Evolutionary conservation across 305 asterid genomes (phyloP), one percentile per base, ranked within the genome.

Genomic region (Andrographis paniculata): DNA sequence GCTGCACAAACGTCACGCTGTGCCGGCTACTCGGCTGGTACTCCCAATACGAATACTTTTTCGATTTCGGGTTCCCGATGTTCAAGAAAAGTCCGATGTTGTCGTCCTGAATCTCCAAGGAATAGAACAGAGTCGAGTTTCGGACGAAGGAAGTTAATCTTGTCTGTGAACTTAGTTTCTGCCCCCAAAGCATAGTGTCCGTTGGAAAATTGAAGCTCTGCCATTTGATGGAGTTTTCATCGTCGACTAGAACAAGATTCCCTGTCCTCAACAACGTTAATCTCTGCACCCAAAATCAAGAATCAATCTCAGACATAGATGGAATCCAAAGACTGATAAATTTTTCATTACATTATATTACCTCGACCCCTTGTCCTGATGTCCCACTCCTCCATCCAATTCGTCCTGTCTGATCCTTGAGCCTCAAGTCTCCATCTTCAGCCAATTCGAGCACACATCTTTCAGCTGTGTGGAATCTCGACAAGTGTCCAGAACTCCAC

Each of bases 161-260:
- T 45, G 96, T 87, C 62, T 59, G 72, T 11, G 94, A 76, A 60
- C 96, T 87, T 39, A 87, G 65, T 48, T 87, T 72, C 50, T 87
- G 96, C 9, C 95, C 95, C 95, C 91, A 83, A 0, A 87, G 73
- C 91, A 87, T 87, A 17, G 64, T 35, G 39, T 87, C 80, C 12
- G 96, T 80, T 4, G 96, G 96, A 22, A 80, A 83, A 76, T 87
- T 87, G 85, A 87, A 87, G 52, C 76, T 87, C 51, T 87, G 95
- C 96, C 95, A 87, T 67, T 80, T 83, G 42, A 80, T 84, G 41
- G 55, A 46, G 68, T 73, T 62, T 51, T 48, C 39, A 17, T 70
- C 74, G 69, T 87, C 95, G 18, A 74, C 83, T 41, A 87, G 71
- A n/a, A 80, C 93, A 9, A 83, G 78, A 42, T 87, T 87, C 17